Evolutionary conservation across 2,329 filamentous ascomycete species (phyloP).

Genomic region (Incumbomyces delicatus): DNA sequence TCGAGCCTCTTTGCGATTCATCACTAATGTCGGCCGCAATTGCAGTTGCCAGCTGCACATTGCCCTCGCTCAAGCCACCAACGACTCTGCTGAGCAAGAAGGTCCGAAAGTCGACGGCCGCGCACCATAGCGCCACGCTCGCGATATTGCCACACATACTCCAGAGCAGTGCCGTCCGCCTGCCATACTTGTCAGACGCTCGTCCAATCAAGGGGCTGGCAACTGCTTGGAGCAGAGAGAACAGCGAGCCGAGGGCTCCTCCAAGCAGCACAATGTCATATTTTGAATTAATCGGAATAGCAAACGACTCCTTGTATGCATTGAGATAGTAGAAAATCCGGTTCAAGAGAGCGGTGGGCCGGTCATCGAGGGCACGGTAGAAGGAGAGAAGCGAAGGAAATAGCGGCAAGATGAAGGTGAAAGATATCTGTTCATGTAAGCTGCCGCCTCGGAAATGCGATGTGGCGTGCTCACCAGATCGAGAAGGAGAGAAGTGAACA

Average conservation of each 20-base stretch:
- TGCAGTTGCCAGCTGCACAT: conserved; percentile 89
- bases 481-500: conserved; percentile 79
- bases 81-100: conserved; percentile 90
- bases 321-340: conserved; percentile 75
- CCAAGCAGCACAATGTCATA: conserved; percentile 96
- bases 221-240: conserved; percentile 84
- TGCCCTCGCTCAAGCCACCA: conserved; percentile 89
- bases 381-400: conserved; percentile 94
- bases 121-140: conserved; percentile 88
- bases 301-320: conserved; percentile 87
- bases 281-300: conserved; percentile 83
- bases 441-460: no score
- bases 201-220: conserved; percentile 84
- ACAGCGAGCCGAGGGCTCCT: conserved; percentile 84
- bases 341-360: conserved; percentile 60
- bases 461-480: conserved; percentile 74
- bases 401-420: conserved; percentile 94
- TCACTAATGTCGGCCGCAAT: conserved; percentile 96
- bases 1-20: conserved; percentile 70
- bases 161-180: conserved; percentile 74
- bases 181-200: conserved; percentile 80
- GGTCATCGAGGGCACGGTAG: conserved; percentile 72
- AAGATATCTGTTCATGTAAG: conserved; percentile 71
- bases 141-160: conserved; percentile 91
- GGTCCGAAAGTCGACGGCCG: conserved; percentile 86